Base-by-base conservation (phyloP, 306 rosid genomes). In the Fagus sylvatica region DNA sequence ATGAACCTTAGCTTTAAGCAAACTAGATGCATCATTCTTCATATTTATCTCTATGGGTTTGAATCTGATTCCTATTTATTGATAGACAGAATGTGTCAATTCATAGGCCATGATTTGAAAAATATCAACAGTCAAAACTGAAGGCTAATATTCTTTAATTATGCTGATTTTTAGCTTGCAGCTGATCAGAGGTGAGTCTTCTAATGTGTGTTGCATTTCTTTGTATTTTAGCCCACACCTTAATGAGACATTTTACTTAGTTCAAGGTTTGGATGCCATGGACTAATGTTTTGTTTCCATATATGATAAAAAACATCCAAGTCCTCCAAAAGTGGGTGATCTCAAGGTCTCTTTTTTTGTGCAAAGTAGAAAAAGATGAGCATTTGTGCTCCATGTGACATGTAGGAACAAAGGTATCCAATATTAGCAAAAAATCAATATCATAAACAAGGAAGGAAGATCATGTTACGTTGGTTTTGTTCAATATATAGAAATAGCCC, bases 361-460 rank as follows among this genome's bases (percentile, higher is more conserved):
- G 11, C 32, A 65, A 80, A 81, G 79, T 61, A 66, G 83, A 81
- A 82, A 88, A 78, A 7, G 83, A 88, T 73, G 83, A 79, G 90
- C 85, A 80, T 80, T 86, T 83, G 83, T 80, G 79, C 87, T 82
- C 85, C 89, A 85, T 75, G 86, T 84, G 89, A 86, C 82, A 80
- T 75, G 86, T 80, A 77, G 79, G 79, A 77, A 76, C 76, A 80
- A 65, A 82, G 34, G 70, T 61, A 81, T 62, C 81, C 79, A 75
- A 78, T 66, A 69, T 77, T 79, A 43, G 81, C 68, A 78, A 76
- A 73, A 91, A 91, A 76, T 75, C 81, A 86, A 87, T 67, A 46
- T 69, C 48, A 56, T 51, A 60, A 82, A 73, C 73, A 77, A 81
- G 82, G 71, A 87, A 87, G 75, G 75, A 83, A 84, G 87, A 79